Evolutionary conservation across 331 rosid genomes (phyloP).

Genomic region (Saraca asoca): DNA sequence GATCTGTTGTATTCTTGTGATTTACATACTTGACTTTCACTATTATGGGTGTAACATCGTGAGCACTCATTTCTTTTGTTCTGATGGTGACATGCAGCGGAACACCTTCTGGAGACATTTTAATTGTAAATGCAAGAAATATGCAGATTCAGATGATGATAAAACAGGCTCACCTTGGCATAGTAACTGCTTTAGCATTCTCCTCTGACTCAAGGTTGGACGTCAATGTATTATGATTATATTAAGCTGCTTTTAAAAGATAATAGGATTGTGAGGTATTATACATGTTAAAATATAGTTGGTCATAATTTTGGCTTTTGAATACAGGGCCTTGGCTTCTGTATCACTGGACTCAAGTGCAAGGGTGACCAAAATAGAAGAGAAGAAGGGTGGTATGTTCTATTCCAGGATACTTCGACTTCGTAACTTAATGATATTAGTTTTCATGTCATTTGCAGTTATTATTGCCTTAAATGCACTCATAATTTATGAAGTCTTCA

Average conservation of each 20-base stretch:
- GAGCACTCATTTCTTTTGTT: slow-evolving; percentile 27
- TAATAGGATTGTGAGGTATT: neutral
- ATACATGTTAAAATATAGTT: slow-evolving; percentile 21
- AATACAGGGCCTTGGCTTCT: slow-evolving; percentile 75
- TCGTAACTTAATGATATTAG: neutral
- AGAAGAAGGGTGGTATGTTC: slow-evolving; percentile 58
- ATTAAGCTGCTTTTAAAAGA: slow-evolving; percentile 8
- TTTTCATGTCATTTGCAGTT: slow-evolving; percentile 18
- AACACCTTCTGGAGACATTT: slow-evolving; percentile 71
- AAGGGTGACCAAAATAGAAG: slow-evolving; percentile 64
- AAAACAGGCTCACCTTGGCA: slow-evolving; percentile 77
- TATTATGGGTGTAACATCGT: slow-evolving; percentile 4
- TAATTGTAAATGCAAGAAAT: slow-evolving; percentile 61
- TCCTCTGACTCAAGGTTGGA: slow-evolving; percentile 81
- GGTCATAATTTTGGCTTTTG: slow-evolving; percentile 28
- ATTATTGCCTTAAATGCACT: slow-evolving; percentile 2
- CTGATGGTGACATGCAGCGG: slow-evolving; percentile 68
- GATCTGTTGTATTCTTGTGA: slow-evolving; percentile 11
- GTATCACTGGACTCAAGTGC: slow-evolving; percentile 83
- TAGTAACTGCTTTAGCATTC: slow-evolving; percentile 80
- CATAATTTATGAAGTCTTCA: slow-evolving; percentile 1
- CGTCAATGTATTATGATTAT: neutral
- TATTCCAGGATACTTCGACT: slow-evolving; percentile 21
- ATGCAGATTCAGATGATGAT: slow-evolving; percentile 57
- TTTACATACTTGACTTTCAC: slow-evolving; percentile 13